A percentile compares a stretch with the other conserved stretches of the same genome.
These are phyloP conservation scores for Aquilaria agallochum DNA, from an alignment of 441 rosid species.

Conservation along the genomic window DNA sequence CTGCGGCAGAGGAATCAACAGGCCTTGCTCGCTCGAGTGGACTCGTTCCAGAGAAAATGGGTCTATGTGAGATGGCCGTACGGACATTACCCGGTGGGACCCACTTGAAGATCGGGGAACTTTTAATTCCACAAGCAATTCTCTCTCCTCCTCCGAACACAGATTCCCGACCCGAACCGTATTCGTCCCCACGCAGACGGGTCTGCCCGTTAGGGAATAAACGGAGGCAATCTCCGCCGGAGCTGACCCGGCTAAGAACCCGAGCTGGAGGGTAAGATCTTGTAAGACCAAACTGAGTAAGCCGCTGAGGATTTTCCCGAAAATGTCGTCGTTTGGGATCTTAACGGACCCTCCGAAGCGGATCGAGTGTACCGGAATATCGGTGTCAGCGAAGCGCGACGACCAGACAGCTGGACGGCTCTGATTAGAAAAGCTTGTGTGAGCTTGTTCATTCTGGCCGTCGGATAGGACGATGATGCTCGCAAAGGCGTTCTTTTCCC, in stretches of 20 bases:
- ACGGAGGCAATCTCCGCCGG: slow-evolving; percentile 63
- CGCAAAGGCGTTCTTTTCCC: slow-evolving; percentile 58
- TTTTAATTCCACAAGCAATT: slow-evolving; percentile 65
- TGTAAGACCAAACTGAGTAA: slow-evolving; percentile 49
- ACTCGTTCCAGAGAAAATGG: slow-evolving; percentile 42
- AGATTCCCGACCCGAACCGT: slow-evolving; percentile 62
- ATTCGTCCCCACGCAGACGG: slow-evolving; percentile 40
- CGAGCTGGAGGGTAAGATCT: slow-evolving; percentile 58
- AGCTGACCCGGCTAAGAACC: slow-evolving; percentile 60
- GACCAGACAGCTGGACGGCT: slow-evolving; percentile 33
- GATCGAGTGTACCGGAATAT: slow-evolving; percentile 55
- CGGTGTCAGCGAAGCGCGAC: slow-evolving; percentile 45
- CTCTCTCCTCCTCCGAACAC: slow-evolving; percentile 63
- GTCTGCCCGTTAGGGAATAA: slow-evolving; percentile 45
- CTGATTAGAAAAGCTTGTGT: slow-evolving; percentile 29
- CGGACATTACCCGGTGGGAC: slow-evolving; percentile 46
- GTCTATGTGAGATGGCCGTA: slow-evolving; percentile 56
- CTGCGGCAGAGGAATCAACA: slow-evolving; percentile 44
- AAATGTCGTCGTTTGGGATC: slow-evolving; percentile 41
- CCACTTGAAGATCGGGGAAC: slow-evolving; percentile 36
- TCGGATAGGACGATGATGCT: slow-evolving; percentile 56
- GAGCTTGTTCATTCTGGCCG: slow-evolving; percentile 38
- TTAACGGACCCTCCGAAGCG: slow-evolving; percentile 35
- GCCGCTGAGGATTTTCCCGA: slow-evolving; percentile 36
- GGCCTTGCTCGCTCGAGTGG: slow-evolving; percentile 38